Evolutionary conservation across 371 early-diverging fungal genomes (phyloP).

Genomic region (Saksenaea oblongispora): DNA sequence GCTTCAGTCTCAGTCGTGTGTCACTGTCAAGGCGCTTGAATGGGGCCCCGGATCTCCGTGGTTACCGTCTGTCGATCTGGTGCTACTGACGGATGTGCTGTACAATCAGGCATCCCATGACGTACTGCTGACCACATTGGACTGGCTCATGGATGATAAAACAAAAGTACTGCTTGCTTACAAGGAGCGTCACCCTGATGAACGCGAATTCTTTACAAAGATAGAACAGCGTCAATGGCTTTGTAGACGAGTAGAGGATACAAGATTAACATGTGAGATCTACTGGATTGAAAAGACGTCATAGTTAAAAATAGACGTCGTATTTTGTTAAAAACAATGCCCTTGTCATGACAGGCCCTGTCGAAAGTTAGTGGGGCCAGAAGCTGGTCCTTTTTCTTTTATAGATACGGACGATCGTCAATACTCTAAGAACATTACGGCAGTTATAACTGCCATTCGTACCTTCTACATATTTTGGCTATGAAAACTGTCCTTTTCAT

Average conservation of each 20-base stretch:
- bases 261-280: conserved; percentile 26
- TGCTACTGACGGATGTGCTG: conserved; percentile 45
- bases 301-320: too few relatives aligned
- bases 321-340: too few relatives aligned
- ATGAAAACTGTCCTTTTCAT: too few relatives aligned
- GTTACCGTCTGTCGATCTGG: conserved; percentile 23
- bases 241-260: conserved; percentile 3
- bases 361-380: too few relatives aligned
- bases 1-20: conserved; percentile 6
- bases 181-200: conserved; percentile 48
- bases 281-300: conserved; percentile 24
- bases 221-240: conserved; percentile 20
- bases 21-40: conserved; percentile 24
- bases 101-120: conserved; percentile 49
- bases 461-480: too few relatives aligned
- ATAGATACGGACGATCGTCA: too few relatives aligned
- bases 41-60: conserved; percentile 29
- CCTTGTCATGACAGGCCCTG: too few relatives aligned
- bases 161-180: conserved; percentile 33
- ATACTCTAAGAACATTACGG: too few relatives aligned
- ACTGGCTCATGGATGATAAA: conserved; percentile 20
- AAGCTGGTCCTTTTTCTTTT: too few relatives aligned
- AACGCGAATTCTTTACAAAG: conserved; percentile 42
- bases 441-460: too few relatives aligned
- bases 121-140: conserved; percentile 36